Evolutionary conservation across 805 yeast species (phyloP).

Genomic region (Teunomyces kruisii): DNA sequence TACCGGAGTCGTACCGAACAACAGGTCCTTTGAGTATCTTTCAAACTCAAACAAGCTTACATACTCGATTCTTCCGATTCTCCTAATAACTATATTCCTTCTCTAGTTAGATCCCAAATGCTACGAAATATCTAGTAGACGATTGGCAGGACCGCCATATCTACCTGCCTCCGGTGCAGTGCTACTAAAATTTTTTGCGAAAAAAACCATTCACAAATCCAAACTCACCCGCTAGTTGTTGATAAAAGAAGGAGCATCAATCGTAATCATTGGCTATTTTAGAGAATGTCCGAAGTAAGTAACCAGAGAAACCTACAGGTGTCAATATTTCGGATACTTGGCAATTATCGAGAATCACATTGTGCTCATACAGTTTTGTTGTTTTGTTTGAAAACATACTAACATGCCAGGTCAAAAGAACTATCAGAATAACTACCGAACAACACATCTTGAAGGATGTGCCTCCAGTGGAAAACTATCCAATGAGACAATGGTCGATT

Average conservation of each 20-base stretch:
- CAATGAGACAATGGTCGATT: conserved; percentile 92
- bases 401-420: conserved; percentile 63
- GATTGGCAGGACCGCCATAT: not conserved
- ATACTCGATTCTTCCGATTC: not conserved
- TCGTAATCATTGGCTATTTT: not conserved
- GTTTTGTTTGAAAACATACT: conserved; percentile 2
- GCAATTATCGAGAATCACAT: not conserved
- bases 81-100: not conserved
- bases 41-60: not conserved
- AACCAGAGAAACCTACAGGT: not conserved
- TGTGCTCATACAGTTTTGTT: not conserved
- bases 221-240: not conserved
- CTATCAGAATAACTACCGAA: conserved; percentile 80
- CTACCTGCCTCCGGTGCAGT: not conserved
- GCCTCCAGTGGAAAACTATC: conserved; percentile 86
- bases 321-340: not conserved
- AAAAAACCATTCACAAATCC: not conserved
- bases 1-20: not conserved
- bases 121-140: not conserved
- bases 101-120: not conserved
- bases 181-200: conserved; percentile 3
- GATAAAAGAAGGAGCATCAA: conserved; percentile 1
- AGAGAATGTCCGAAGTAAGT: conserved; percentile 7
- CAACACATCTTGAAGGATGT: conserved; percentile 80
- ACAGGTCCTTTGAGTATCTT: not conserved